Percentiles rank a stretch among this genome's conserved stretches.
Conservation (phyloP, 176 grass and related monocot genomes). For the Aegilops umbellulata region DNA sequence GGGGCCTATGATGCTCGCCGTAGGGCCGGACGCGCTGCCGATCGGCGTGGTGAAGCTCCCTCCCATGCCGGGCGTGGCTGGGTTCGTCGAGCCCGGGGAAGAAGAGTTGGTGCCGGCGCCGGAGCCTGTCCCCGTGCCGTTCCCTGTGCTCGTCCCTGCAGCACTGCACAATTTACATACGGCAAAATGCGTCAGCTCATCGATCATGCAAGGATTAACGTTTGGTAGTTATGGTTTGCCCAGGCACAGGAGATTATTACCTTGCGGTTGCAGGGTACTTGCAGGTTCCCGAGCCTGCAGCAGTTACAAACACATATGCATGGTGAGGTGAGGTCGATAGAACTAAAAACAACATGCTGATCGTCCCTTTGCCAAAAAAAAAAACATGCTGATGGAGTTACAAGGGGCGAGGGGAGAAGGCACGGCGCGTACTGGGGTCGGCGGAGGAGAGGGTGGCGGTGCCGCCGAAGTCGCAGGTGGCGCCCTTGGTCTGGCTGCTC, state of each 20-base stretch:
- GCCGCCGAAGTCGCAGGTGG: slow-evolving; percentile 83
- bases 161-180: neutral
- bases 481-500: slow-evolving; percentile 51
- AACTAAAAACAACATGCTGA: neutral
- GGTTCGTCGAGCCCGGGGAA: slow-evolving; percentile 8
- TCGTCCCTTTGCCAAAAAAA: too few relatives aligned
- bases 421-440: slow-evolving; percentile 47
- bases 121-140: neutral
- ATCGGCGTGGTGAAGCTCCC: slow-evolving; percentile 42
- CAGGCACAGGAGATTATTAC: neutral
- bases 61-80: slow-evolving; percentile 29
- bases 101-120: neutral
- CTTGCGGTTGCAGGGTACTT: slow-evolving; percentile 55
- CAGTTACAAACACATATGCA: neutral
- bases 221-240: too few relatives aligned
- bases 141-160: slow-evolving; percentile 30
- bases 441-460: slow-evolving; percentile 58
- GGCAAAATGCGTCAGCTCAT: neutral
- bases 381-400: neutral
- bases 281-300: slow-evolving; percentile 42
- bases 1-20: slow-evolving; percentile 20
- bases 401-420: accelerated
- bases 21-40: slow-evolving; percentile 25
- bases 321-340: neutral
- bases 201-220: neutral